Percentiles rank a stretch among this genome's conserved stretches.
Conservation (phyloP, 108 stramenopile genomes). For the Pseudonitzschia multiseries region DNA sequence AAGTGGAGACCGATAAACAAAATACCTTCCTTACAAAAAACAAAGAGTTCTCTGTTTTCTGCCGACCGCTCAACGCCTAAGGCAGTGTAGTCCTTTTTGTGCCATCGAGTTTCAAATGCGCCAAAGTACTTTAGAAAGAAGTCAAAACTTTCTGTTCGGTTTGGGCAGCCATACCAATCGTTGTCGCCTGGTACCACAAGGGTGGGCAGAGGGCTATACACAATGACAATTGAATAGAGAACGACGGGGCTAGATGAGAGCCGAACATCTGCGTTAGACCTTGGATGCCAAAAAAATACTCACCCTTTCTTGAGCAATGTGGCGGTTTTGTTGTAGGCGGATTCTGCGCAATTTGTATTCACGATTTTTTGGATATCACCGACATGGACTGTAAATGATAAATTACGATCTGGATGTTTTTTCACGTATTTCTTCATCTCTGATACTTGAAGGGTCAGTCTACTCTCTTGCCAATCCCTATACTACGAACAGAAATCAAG, state of each 20-base stretch:
- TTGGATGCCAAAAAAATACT: background rate
- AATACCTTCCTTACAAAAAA: slow-evolving; percentile 22
- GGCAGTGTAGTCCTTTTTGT: slow-evolving; percentile 7
- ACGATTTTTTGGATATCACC: slow-evolving; percentile 29
- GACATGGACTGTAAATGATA: slow-evolving; percentile 31
- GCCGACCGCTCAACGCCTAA: background rate
- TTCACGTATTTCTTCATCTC: slow-evolving; percentile 19
- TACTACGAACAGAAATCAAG: background rate
- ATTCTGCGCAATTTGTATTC: slow-evolving; percentile 24
- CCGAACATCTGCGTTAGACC: background rate
- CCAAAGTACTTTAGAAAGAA: slow-evolving; percentile 26
- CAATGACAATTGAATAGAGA: background rate
- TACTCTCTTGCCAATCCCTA: slow-evolving; percentile 11
- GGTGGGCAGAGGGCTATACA: slow-evolving; percentile 23
- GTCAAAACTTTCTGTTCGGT: slow-evolving; percentile 7
- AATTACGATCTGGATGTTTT: slow-evolving; percentile 2
- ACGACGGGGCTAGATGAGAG: background rate
- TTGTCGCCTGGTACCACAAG: slow-evolving; percentile 36
- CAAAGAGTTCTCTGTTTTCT: slow-evolving; percentile 21
- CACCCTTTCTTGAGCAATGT: slow-evolving; percentile 13
- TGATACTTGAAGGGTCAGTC: slow-evolving; percentile 16
- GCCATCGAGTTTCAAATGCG: slow-evolving; percentile 26
- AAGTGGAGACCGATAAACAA: slow-evolving; percentile 26
- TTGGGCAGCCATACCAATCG: slow-evolving; percentile 35
- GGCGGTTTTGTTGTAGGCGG: slow-evolving; percentile 8